Evolutionary conservation across 306 rosid species (phyloP).

Genomic region (Corylus heterophylla): DNA sequence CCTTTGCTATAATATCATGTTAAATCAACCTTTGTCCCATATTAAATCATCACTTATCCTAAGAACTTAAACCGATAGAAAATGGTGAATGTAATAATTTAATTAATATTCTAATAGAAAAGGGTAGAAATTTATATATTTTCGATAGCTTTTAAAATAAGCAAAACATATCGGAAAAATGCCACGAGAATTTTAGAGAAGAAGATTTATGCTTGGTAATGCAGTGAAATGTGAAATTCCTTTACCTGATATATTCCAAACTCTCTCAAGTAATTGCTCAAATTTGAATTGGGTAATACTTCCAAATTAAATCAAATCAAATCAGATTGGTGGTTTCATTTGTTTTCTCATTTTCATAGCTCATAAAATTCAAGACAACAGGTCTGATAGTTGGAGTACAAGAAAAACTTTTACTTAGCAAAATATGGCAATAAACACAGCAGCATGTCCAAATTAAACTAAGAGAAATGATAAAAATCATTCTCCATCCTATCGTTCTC

Average conservation of each 20-base stretch:
- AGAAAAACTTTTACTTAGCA: not conserved
- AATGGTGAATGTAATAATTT: no score
- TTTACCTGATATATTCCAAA: not conserved
- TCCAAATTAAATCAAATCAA: not conserved
- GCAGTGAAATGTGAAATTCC: not conserved
- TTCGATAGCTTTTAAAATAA: not conserved
- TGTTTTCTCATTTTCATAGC: not conserved
- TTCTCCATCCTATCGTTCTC: no score
- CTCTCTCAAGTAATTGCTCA: not conserved
- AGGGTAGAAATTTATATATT: slow-evolving; percentile 8
- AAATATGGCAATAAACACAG: not conserved
- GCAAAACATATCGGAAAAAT: not conserved
- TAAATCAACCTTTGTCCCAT: no score
- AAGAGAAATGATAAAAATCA: not conserved
- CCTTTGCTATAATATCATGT: no score
- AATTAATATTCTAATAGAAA: no score
- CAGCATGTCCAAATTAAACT: not conserved
- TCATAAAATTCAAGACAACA: not conserved
- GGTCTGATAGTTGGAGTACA: not conserved
- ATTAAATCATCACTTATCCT: no score
- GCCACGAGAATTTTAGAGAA: not conserved
- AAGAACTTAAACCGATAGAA: no score
- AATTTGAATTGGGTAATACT: not conserved
- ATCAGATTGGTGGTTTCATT: not conserved
- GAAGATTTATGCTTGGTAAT: not conserved